A percentile compares a stretch with the other conserved stretches of the same genome.
phyloP scores from a whole-genome alignment of 148 eudicot genomes.

The Hydrangea macrophylla region DNA sequence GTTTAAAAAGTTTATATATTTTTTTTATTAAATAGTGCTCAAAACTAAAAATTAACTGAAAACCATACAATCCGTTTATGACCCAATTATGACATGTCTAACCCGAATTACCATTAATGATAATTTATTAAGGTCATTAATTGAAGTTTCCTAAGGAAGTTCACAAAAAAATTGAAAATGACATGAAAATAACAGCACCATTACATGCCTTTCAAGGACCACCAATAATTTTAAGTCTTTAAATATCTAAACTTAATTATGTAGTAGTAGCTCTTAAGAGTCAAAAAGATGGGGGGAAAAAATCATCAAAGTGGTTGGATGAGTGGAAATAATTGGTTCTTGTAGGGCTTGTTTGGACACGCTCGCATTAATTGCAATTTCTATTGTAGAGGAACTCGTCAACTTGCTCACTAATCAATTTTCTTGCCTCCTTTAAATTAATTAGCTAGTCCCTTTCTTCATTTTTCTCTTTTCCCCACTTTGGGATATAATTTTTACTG shows the following conservation, averaged over 20 bases:
- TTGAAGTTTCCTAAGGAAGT: not conserved
- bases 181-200: not conserved
- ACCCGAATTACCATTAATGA: too few species aligned
- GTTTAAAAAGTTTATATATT: too few species aligned
- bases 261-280: constrained; percentile 1
- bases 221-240: constrained; percentile 10
- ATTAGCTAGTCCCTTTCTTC: constrained; percentile 3
- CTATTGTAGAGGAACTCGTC: not conserved
- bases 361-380: not conserved
- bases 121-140: not conserved
- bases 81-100: not conserved
- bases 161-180: not conserved
- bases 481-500: not conserved
- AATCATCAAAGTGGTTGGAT: constrained; percentile 17
- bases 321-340: not conserved
- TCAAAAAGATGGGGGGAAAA: constrained; percentile 2
- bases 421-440: not conserved
- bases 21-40: too few species aligned
- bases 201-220: not conserved
- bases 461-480: not conserved
- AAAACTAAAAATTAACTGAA: too few species aligned
- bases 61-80: not conserved
- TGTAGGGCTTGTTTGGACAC: not conserved
- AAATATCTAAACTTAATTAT: constrained; percentile 2
- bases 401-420: not conserved